phyloP scores from a whole-genome alignment of 805 yeast species.

The Zygotorulaspora florentina region DNA sequence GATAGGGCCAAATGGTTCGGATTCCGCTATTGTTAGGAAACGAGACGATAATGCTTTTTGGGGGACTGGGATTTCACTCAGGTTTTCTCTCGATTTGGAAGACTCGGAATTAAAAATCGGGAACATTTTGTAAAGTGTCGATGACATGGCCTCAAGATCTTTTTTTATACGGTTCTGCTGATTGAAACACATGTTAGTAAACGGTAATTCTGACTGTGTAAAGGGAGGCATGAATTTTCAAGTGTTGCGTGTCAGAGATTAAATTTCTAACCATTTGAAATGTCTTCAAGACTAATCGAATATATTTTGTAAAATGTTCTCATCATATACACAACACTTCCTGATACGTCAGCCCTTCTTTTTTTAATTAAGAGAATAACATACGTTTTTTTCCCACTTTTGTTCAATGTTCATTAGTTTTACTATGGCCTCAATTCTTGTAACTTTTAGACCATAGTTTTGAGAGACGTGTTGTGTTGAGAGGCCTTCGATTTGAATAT shows the following conservation, averaged over 20 bases:
- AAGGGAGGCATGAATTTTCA: not conserved
- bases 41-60: conserved; percentile 74
- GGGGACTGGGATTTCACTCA: conserved; percentile 93
- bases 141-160: conserved; percentile 57
- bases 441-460: conserved; percentile 72
- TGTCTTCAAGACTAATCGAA: conserved; percentile 84
- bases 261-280: conserved; percentile 47
- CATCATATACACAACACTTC: conserved; percentile 37
- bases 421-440: conserved; percentile 85
- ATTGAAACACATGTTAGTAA: conserved; percentile 2
- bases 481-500: conserved; percentile 47
- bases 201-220: not conserved
- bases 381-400: conserved; percentile 55
- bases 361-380: conserved; percentile 31
- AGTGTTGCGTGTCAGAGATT: conserved; percentile 17
- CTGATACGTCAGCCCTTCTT: not conserved
- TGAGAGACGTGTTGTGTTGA: conserved; percentile 72
- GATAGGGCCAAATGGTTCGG: conserved; percentile 91
- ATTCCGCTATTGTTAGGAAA: conserved; percentile 85
- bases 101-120: conserved; percentile 56
- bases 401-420: conserved; percentile 63
- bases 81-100: conserved; percentile 50
- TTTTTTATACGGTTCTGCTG: conserved; percentile 44
- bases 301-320: conserved; percentile 37
- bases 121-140: conserved; percentile 71